Base-by-base conservation (phyloP, 2,329 filamentous ascomycete species). In the Xylariaceae sp. region DNA sequence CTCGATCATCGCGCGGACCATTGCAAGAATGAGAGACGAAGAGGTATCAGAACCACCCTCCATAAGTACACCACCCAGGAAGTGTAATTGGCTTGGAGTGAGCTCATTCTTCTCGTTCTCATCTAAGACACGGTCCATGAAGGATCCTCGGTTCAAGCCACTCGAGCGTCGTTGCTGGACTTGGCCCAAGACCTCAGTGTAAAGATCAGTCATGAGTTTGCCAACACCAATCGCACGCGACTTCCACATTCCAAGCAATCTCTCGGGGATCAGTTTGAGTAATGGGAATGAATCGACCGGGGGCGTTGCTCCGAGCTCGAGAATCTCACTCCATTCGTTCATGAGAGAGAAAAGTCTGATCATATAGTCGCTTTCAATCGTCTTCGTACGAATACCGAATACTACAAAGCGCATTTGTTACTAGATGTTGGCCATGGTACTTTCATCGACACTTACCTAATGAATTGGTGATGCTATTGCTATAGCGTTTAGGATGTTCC, bases 1-100 rank as follows among this genome's bases (percentile, higher is more conserved):
- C n/a, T n/a, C n/a, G n/a, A n/a, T n/a, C n/a, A n/a, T 74, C 6
- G 72, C 74, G 32, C 64, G 64, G 32, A 72, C 61, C 45, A 71
- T 68, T 1, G 67, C 61, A 6, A 68, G 60, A 22, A 72, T 63
- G 12, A 68, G 60, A 1, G 62, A 62, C 3, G 64, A 62, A 3
- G 65, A 62, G 1, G 70, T 71, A 45, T 70, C 67, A 2, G 64
- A 62, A 7, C 70, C 69, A 15, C 63, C 69, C 56, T 68, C 67
- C 44, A 67, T 65, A 3, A 55, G 47, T 1, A 47, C 44, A 2
- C 61, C 62, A n/a, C 58, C 44, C 4, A 74, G 58, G 48, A 74
- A 71, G 48, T 67, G 65, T 9, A 72, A 55, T 35, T 69, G 59
- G 51, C 66, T 62, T 6, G 58, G 52, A 17, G 55, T 59, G 14